These are phyloP conservation scores for Pseudogymnoascus sp. DNA, from an alignment of 2,329 filamentous ascomycete genomes.

Conservation along the genomic window DNA sequence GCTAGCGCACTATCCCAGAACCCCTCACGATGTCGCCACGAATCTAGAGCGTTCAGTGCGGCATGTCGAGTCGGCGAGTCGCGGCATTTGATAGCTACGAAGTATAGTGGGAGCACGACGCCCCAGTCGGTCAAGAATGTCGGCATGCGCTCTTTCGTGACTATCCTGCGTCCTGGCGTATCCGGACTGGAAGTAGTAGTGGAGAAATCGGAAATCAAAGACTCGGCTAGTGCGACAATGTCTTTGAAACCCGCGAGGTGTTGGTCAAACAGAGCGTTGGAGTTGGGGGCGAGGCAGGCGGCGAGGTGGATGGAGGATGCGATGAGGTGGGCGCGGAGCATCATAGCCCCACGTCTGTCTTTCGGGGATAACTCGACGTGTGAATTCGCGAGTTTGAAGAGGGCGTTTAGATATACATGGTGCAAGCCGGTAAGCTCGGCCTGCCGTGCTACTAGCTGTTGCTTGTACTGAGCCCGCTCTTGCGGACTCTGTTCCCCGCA, in stretches of 20 bases:
- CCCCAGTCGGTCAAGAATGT: background rate
- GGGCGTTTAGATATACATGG: background rate
- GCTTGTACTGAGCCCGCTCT: background rate
- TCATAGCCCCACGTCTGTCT: background rate
- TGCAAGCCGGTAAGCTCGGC: background rate
- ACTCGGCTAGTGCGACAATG: background rate
- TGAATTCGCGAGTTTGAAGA: background rate
- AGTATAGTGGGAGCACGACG: background rate
- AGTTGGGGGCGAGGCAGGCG: background rate
- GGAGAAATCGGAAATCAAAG: background rate
- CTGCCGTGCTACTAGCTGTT: background rate
- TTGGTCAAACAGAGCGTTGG: background rate
- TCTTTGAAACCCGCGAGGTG: background rate
- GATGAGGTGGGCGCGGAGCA: background rate
- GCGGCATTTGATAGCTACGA: slow-evolving; percentile 7
- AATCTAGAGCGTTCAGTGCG: background rate
- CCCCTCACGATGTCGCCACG: background rate
- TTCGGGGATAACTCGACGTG: background rate
- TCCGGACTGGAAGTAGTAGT: background rate
- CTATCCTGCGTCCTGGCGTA: background rate
- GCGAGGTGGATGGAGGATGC: background rate
- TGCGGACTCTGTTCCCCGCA: background rate
- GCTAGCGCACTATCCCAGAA: slow-evolving; percentile 8
- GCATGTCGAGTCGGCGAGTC: background rate
- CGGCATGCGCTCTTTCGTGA: background rate